A percentile compares a stretch with the other conserved stretches of the same genome.
phyloP scores from a whole-genome alignment of 257 asterid genomes.

The Primulina eburnea region DNA sequence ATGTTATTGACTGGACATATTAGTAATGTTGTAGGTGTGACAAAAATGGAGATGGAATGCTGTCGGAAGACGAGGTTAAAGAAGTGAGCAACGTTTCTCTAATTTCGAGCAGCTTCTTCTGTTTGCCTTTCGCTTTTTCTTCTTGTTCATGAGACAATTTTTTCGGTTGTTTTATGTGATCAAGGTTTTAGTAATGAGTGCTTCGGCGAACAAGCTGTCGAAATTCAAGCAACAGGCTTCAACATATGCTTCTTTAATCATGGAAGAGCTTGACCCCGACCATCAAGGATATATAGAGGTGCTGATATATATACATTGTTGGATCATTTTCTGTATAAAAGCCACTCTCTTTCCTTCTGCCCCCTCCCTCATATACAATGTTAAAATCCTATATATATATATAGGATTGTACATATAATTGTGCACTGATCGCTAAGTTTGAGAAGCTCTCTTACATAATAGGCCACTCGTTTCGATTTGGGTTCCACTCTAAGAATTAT shows the following conservation, averaged over 20 bases:
- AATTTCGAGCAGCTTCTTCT: background rate
- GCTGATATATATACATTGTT: too few relatives aligned
- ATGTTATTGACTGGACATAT: background rate
- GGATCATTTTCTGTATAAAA: too few relatives aligned
- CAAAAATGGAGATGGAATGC: conserved; percentile 90
- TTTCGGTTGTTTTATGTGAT: conserved; percentile 21
- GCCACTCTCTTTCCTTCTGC: too few relatives aligned
- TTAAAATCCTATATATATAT: too few relatives aligned
- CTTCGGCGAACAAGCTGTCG: conserved; percentile 82
- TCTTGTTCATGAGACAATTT: background rate
- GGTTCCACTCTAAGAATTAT: too few relatives aligned
- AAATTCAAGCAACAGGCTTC: conserved; percentile 70
- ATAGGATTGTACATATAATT: too few relatives aligned
- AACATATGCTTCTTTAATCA: conserved; percentile 71
- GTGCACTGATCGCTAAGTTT: too few relatives aligned
- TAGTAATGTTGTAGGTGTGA: conserved; percentile 70
- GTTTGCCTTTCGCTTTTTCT: background rate
- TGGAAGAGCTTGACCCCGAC: conserved; percentile 97
- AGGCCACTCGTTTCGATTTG: too few relatives aligned
- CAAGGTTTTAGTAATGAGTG: conserved; percentile 91
- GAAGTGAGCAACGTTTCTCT: conserved; percentile 49
- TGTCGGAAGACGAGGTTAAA: conserved; percentile 89
- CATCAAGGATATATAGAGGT: conserved; percentile 82
- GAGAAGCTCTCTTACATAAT: too few relatives aligned
- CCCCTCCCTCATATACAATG: too few relatives aligned